Base-by-base conservation (phyloP, 441 rosid species). In the Sinapis alba region DNA sequence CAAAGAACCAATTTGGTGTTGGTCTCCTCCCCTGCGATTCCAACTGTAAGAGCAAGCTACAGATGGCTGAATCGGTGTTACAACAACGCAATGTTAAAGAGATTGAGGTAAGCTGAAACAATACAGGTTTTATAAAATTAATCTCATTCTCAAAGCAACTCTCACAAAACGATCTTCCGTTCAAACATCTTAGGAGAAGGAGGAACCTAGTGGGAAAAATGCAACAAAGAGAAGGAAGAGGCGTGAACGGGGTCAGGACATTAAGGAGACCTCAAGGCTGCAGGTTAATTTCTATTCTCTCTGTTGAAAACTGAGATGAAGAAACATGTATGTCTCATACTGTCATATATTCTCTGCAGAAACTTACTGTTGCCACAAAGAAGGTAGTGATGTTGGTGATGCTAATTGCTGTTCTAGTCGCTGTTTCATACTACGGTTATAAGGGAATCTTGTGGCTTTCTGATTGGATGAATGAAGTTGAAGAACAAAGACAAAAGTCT, bases 391-490 rank as follows among this genome's bases (percentile, higher is more conserved):
- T 88, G 59, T 58, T 72, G 7, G 63, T 84, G 63, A 62, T 79
- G 73, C 32, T 87, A 24, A 32, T 62, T 61, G 80, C 70, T 62
- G 80, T 78, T 63, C 15, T 87, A 41, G 34, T 80, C 3, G 84
- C 86, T 34, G 83, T 68, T 8, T 38, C 81, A 7, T 88, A 84
- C 84, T 90, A 80, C 45, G 92, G 98, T 18, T 89, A 89, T 81
- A 89, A 90, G 73, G 97, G 91, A 58, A 86, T 94, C 21, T 32
- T 92, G 73, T 75, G 84, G 85, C 96, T 94, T 19, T 83, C 88
- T 0, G 90, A 90, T 77, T 90, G 97, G 96, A 94, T 94, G 98
- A 89, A 92, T 74, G 93, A 87, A 83, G 67, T 85, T 6, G 99
- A 90, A 51, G 85, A 66, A 27, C 91, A 84, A 77, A 83, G 86